Evolutionary conservation across 768 basidiomycete species (phyloP).

Genomic region (Dioszegia aurantiaca): DNA sequence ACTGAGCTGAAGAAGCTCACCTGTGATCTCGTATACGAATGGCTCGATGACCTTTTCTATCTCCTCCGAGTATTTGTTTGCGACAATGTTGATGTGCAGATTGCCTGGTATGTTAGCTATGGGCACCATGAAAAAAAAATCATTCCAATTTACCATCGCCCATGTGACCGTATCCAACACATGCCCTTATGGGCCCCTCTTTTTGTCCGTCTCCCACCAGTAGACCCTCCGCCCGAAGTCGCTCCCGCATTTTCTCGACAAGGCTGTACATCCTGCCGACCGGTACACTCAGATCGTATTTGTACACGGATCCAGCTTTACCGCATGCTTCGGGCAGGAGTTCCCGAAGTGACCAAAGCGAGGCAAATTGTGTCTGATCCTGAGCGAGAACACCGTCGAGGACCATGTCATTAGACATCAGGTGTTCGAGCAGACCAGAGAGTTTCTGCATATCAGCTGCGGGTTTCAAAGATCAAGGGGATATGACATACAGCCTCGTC

Average conservation of each 20-base stretch:
- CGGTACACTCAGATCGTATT: conserved; percentile 93
- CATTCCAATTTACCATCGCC: conserved; percentile 94
- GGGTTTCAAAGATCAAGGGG: not conserved
- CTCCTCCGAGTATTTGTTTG: conserved; percentile 74
- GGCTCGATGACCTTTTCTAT: conserved; percentile 87
- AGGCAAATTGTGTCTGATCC: conserved; percentile 79
- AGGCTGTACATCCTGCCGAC: conserved; percentile 79
- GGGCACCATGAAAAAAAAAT: conserved; percentile 12
- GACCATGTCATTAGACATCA: conserved; percentile 74
- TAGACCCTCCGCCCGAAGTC: conserved; percentile 57
- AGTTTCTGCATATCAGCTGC: conserved; percentile 68
- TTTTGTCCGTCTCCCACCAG: conserved; percentile 58
- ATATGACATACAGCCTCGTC: conserved; percentile 72
- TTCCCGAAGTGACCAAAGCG: conserved; percentile 88
- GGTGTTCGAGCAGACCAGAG: conserved; percentile 67
- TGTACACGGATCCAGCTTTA: conserved; percentile 85
- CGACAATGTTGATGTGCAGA: conserved; percentile 86
- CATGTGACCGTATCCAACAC: conserved; percentile 92
- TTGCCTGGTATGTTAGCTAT: conserved; percentile 63
- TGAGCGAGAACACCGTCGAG: conserved; percentile 89
- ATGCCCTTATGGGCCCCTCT: conserved; percentile 63
- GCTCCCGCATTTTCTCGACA: conserved; percentile 74
- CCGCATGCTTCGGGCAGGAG: conserved; percentile 85
- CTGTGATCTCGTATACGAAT: conserved; percentile 87
- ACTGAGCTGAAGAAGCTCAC: conserved; percentile 53